Base-by-base conservation (phyloP, 1,284 basidiomycete species). In the Melanopsichium pennsylvanicum region DNA sequence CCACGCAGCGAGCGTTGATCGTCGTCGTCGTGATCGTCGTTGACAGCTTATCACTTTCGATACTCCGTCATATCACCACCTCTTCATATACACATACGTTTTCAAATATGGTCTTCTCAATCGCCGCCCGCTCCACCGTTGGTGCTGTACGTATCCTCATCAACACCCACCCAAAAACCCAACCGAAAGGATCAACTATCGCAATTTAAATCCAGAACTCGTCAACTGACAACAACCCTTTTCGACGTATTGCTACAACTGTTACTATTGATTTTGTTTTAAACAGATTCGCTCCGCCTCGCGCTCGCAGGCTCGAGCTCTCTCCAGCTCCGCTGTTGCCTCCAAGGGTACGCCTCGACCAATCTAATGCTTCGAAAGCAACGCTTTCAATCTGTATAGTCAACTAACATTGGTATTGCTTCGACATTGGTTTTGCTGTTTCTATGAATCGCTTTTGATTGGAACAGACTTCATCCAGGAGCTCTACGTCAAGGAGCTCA, bases 401-500 rank as follows among this genome's bases (percentile, higher is more conserved):
- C 32, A 25, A 37, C 60, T 51, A 34, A 47, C 43, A 11, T 26
- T 26, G n/a, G n/a, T 18, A 10, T 35, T n/a, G n/a, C 9, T 21
- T 18, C 21, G 35, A 11, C 39, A 18, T 32, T n/a, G n/a, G n/a
- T n/a, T n/a, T n/a, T n/a, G n/a, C n/a, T n/a, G n/a, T 25, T 18
- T 18, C 23, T 21, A 21, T 21, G 10, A 1, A 27, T 12, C 23
- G 18, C 36, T 60, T 45, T 15, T 12, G 5, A 44, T 36, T n/a
- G 11, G 26, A 27, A 43, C 59, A 95, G 93, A 96, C 85, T 85
- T 95, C 77, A 86, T 97, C 56, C 91, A 95, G 86, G 92, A 96
- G 74, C 82, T 95, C 54, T 97, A 97, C 84, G 78, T 97, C 74
- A 88, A 86, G 80, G 90, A 95, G 85, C 86, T 97, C 81, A 95